Base-by-base conservation (phyloP, 441 rosid species). In the Capsella rubella region DNA sequence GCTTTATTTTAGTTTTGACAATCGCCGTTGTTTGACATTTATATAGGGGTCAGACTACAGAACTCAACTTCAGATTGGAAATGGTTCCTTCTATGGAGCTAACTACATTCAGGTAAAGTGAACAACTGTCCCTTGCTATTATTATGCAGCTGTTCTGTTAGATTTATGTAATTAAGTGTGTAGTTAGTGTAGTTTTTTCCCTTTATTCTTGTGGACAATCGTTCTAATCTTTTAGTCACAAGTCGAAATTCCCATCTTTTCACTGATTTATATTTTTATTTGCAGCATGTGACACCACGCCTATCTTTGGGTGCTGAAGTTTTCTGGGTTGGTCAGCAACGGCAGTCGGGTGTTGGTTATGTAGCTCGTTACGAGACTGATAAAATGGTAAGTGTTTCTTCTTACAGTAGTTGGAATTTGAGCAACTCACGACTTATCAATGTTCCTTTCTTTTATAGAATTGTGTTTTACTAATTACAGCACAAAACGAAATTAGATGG, bases 301-400 rank as follows among this genome's bases (percentile, higher is more conserved):
- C 55, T 95, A 50, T 87, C 97, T 74, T 75, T 95, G 84, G 97
- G 95, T 58, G 94, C 92, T 75, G 97, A 95, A 82, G 86, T 86
- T 63, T 95, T 95, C 81, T 95, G 97, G 97, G 85, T 88, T 58
- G 99, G 97, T 81, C 90, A 85, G 75, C 97, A 88, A 75, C 84
- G 89, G 21, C 90, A 86, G 84, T 95, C 99, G 32, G 97, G 96
- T 61, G 45, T 92, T 64, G 96, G 97, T 74, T 95, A 90, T 80
- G 97, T 93, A 77, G 97, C 88, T 72, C 87, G 97, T 64, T 95
- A 90, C 60, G 97, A 84, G 81, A 92, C 86, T 5, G 97, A 95
- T 68, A 90, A 95, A 83, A 90, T 89, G 94, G 97, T 94, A 85
- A 64, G 43, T 69, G 67, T 47, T 15, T 39, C 62, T 14, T 64